Evolutionary conservation across 2,329 filamentous ascomycete species (phyloP).

Genomic region (Periglandula ipomoeae): DNA sequence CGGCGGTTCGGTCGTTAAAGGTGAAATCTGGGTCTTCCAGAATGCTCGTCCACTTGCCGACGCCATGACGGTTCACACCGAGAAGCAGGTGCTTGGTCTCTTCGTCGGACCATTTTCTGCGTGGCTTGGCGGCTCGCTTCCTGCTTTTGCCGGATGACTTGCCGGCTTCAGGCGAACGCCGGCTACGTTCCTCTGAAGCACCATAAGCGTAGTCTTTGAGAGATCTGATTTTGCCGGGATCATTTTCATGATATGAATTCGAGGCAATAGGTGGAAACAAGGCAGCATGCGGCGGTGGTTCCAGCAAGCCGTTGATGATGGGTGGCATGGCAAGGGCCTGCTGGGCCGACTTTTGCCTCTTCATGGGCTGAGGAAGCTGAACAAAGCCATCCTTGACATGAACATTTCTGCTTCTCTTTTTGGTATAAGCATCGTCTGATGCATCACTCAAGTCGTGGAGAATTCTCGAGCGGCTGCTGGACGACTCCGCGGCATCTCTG

Average conservation of each 20-base stretch:
- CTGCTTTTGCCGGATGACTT: constrained; percentile 31
- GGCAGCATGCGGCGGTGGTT: constrained; percentile 51
- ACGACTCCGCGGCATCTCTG: constrained; percentile 22
- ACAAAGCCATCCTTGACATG: constrained; percentile 52
- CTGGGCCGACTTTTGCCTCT: constrained; percentile 53
- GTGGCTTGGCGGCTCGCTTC: constrained; percentile 46
- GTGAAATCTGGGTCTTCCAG: constrained; percentile 50
- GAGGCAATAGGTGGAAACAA: constrained; percentile 57
- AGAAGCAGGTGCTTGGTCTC: constrained; percentile 54
- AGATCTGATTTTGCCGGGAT: constrained; percentile 30
- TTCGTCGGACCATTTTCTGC: constrained; percentile 55
- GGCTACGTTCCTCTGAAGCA: constrained; percentile 16
- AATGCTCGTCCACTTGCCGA: constrained; percentile 58
- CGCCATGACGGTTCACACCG: constrained; percentile 52
- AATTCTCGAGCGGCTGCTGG: constrained; percentile 32
- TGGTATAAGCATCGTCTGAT: constrained; percentile 37
- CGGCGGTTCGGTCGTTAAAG: constrained; percentile 52
- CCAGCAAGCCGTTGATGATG: constrained; percentile 55
- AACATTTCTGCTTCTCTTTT: constrained; percentile 43
- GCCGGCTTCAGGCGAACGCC: constrained; percentile 21
- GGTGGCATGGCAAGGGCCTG: constrained; percentile 48
- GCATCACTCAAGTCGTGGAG: constrained; percentile 34
- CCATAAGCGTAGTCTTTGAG: constrained; percentile 32
- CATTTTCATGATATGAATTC: constrained; percentile 41
- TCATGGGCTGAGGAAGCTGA: constrained; percentile 54